Conservation (phyloP, 2,329 filamentous ascomycete genomes). For the Fusarium temperatum region DNA sequence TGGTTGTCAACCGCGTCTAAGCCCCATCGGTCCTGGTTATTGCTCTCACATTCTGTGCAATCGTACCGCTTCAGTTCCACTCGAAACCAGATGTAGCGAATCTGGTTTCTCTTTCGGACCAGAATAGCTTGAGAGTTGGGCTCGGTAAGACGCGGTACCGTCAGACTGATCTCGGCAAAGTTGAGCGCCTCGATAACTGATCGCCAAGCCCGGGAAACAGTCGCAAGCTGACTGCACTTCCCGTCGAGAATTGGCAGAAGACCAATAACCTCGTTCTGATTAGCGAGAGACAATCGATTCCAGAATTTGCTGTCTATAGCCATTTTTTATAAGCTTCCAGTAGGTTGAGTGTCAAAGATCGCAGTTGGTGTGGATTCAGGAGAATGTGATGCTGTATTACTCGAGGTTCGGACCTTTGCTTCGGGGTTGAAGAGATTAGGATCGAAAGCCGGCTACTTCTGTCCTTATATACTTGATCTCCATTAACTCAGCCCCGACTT, state of each 20-base stretch:
- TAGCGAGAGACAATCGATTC: neutral
- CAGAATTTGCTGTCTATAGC: neutral
- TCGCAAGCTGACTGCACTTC: neutral
- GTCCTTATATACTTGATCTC: too few relatives aligned
- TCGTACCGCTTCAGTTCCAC: neutral
- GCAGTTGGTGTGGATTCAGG: neutral
- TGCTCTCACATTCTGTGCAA: neutral
- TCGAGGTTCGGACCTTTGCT: neutral
- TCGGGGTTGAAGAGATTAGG: neutral
- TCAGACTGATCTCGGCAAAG: neutral
- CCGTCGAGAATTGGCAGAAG: neutral
- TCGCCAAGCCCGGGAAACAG: neutral
- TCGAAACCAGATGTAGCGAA: neutral
- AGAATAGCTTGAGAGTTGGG: neutral
- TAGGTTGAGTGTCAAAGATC: neutral
- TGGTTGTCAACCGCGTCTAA: neutral
- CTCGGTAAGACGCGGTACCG: neutral
- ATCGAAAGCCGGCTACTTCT: too few relatives aligned
- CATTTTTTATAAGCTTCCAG: neutral
- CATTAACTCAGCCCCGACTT: too few relatives aligned
- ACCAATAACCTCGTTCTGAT: neutral
- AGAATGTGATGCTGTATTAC: neutral
- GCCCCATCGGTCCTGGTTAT: neutral
- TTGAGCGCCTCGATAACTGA: neutral
- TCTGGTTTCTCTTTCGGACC: neutral